phyloP scores from a whole-genome alignment of 1,284 basidiomycete genomes.

The Ganoderma meredithae region DNA sequence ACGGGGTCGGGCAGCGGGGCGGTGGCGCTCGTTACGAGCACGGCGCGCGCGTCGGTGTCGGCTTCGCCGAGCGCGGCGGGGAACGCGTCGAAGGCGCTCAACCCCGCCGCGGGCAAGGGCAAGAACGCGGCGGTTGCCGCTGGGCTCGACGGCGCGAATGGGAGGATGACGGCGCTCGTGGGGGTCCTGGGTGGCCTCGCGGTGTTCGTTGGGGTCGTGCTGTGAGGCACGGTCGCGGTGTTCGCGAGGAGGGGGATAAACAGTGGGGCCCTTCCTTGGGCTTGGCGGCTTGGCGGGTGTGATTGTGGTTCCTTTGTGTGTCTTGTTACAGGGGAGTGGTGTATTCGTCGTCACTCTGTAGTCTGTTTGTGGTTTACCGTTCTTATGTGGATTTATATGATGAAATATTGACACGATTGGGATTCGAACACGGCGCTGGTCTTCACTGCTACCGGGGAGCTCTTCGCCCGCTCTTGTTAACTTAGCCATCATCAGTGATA shows the following conservation, averaged over 20 bases:
- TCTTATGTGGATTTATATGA: background rate
- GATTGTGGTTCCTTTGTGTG: background rate
- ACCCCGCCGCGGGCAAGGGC: background rate
- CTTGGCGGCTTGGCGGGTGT: background rate
- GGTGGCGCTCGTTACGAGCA: background rate
- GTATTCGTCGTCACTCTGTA: background rate
- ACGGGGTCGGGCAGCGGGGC: background rate
- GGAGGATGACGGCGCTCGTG: background rate
- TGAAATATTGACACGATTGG: too few relatives aligned
- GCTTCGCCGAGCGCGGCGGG: background rate
- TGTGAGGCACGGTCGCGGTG: background rate
- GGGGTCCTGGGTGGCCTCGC: background rate
- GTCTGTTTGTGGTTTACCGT: too few relatives aligned
- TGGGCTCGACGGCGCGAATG: background rate
- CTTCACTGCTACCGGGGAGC: background rate
- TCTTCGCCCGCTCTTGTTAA: too few relatives aligned
- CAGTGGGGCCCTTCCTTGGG: too few relatives aligned
- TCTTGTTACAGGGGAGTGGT: background rate
- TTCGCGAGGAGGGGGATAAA: too few relatives aligned
- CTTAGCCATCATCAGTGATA: too few relatives aligned
- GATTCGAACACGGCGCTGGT: background rate
- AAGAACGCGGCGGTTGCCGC: background rate
- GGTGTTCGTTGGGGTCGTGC: background rate
- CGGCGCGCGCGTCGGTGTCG: background rate
- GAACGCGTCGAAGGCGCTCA: conserved; percentile 1